phyloP scores from a whole-genome alignment of 345 rosid genomes.

The Hibiscus trionum region DNA sequence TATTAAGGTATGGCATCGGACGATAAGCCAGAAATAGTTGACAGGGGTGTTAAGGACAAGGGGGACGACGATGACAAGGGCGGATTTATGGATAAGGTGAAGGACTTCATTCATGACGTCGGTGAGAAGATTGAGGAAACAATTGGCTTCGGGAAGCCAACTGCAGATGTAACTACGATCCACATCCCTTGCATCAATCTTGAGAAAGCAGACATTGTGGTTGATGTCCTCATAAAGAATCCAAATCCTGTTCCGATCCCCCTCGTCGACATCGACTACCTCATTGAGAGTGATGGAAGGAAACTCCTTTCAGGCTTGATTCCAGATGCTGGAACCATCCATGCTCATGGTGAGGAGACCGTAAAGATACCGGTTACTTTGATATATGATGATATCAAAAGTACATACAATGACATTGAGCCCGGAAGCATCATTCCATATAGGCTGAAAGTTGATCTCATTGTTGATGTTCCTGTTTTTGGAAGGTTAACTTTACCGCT shows the following conservation, averaged over 20 bases:
- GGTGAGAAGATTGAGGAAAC: slow-evolving; percentile 90
- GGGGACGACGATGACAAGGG: slow-evolving; percentile 60
- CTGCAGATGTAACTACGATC: slow-evolving; percentile 76
- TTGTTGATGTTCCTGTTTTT: slow-evolving; percentile 78
- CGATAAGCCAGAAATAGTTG: slow-evolving; percentile 49
- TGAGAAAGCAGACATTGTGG: slow-evolving; percentile 66
- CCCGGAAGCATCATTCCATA: slow-evolving; percentile 92
- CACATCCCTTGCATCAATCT: slow-evolving; percentile 80
- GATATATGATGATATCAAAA: slow-evolving; percentile 80
- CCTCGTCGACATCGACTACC: slow-evolving; percentile 68
- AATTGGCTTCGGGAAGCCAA: slow-evolving; percentile 93
- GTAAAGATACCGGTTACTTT: slow-evolving; percentile 76
- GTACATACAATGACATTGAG: slow-evolving; percentile 66
- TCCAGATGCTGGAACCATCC: slow-evolving; percentile 89
- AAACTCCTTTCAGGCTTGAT: slow-evolving; percentile 83
- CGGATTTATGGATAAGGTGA: slow-evolving; percentile 84
- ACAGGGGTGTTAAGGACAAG: slow-evolving; percentile 46
- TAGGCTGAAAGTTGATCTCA: slow-evolving; percentile 71
- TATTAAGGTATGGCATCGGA: slow-evolving; percentile 60
- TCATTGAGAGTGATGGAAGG: slow-evolving; percentile 84
- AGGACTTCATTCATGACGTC: slow-evolving; percentile 85
- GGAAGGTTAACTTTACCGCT: slow-evolving; percentile 85
- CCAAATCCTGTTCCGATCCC: slow-evolving; percentile 96
- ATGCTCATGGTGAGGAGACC: slow-evolving; percentile 88
- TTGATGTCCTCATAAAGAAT: slow-evolving; percentile 85